Evolutionary conservation across 129 eudicot species (phyloP).

Genomic region (Solidago caesia): DNA sequence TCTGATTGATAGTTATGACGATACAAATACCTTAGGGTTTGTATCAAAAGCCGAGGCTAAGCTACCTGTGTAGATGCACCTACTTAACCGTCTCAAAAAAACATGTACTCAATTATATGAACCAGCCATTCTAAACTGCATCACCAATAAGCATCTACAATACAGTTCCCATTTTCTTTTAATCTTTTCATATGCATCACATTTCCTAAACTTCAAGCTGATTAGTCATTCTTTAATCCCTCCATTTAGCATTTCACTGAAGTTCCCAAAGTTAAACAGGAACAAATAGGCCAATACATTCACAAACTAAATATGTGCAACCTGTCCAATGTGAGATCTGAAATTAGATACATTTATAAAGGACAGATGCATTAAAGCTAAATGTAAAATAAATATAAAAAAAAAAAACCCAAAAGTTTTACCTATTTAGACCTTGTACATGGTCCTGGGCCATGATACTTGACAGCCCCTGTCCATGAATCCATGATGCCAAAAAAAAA

Average conservation of each 20-base stretch:
- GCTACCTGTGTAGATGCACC: too few species aligned
- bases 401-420: neutral
- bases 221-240: neutral
- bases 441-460: constrained; percentile 97
- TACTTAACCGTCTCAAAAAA: too few species aligned
- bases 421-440: constrained; percentile 95
- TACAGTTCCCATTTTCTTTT: too few species aligned
- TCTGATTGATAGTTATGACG: too few species aligned
- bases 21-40: too few species aligned
- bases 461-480: constrained; percentile 98
- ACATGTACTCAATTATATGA: too few species aligned
- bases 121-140: too few species aligned
- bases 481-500: constrained; percentile 99
- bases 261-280: neutral
- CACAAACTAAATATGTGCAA: neutral
- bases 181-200: too few species aligned
- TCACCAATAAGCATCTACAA: too few species aligned
- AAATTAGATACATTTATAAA: constrained; percentile 15
- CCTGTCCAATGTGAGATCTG: neutral
- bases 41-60: too few species aligned
- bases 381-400: neutral
- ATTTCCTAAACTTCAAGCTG: too few species aligned
- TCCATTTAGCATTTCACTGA: neutral
- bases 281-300: neutral
- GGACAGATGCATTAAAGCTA: neutral